These are phyloP conservation scores for Pyrus hybrid DNA, from an alignment of 331 rosid genomes.

Conservation along the genomic window DNA sequence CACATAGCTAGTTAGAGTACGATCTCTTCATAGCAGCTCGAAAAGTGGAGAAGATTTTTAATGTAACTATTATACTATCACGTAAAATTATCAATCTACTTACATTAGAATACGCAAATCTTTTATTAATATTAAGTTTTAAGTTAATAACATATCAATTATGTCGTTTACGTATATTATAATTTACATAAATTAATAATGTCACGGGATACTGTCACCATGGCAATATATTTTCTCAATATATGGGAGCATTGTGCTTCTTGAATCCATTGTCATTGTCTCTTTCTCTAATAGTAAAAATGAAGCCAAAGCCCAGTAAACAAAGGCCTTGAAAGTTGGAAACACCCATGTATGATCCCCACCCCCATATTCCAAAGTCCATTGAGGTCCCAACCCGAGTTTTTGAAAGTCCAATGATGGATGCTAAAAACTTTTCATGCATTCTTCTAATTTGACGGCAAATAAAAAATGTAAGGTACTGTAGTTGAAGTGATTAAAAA, in stretches of 20 bases:
- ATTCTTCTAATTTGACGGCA: not conserved
- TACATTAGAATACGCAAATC: too few species aligned
- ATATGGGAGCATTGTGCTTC: not conserved
- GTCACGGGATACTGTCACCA: rapidly evolving
- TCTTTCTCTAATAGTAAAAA: not conserved
- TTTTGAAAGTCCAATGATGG: not conserved
- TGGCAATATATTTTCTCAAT: not conserved
- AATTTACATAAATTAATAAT: not conserved
- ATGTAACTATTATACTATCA: rapidly evolving
- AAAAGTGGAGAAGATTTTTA: rapidly evolving
- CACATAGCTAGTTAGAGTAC: not conserved
- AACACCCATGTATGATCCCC: not conserved
- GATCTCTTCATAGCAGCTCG: not conserved
- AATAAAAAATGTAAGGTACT: too few species aligned
- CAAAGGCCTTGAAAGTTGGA: not conserved
- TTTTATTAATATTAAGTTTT: too few species aligned
- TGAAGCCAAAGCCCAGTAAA: not conserved
- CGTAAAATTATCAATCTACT: too few species aligned
- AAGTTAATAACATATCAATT: not conserved
- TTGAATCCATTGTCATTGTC: not conserved
- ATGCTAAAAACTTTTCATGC: not conserved
- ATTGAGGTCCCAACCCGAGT: not conserved
- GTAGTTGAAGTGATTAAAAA: not conserved
- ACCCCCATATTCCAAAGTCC: not conserved
- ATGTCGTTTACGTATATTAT: not conserved